Conservation (phyloP, 2,329 filamentous ascomycete genomes). For the Fusarium sp. region DNA sequence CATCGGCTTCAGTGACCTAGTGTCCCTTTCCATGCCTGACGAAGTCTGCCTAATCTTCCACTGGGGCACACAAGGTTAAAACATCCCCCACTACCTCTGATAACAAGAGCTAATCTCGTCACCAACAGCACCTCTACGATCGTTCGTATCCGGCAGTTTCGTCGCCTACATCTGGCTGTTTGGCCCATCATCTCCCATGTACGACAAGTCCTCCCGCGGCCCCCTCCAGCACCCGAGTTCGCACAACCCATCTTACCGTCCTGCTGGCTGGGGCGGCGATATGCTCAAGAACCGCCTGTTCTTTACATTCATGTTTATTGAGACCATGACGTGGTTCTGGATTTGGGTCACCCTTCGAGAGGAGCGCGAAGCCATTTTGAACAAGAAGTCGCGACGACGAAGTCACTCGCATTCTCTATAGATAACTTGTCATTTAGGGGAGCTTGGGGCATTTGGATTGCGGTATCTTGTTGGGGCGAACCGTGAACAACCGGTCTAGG, state of each 20-base stretch:
- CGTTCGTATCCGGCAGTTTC: slow-evolving; percentile 71
- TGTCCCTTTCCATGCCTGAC: slow-evolving; percentile 76
- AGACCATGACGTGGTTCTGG: slow-evolving; percentile 91
- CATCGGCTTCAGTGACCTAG: slow-evolving; percentile 72
- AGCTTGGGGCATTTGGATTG: not conserved
- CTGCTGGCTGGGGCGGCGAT: slow-evolving; percentile 68
- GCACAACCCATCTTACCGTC: slow-evolving; percentile 54
- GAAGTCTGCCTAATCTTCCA: slow-evolving; percentile 73
- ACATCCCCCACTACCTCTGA: slow-evolving; percentile 50
- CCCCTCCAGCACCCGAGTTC: slow-evolving; percentile 47
- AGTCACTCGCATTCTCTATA: slow-evolving; percentile 43
- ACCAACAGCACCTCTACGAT: slow-evolving; percentile 71
- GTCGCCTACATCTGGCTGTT: slow-evolving; percentile 76
- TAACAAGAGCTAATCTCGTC: slow-evolving; percentile 39
- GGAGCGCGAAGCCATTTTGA: slow-evolving; percentile 64
- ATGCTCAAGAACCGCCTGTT: slow-evolving; percentile 85
- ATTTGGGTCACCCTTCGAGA: slow-evolving; percentile 78
- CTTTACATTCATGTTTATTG: slow-evolving; percentile 87
- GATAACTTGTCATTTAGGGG: not conserved
- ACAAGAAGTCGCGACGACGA: slow-evolving; percentile 55
- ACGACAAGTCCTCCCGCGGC: slow-evolving; percentile 49
- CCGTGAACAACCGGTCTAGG: not conserved
- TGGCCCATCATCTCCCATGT: slow-evolving; percentile 64
- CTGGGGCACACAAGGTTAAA: slow-evolving; percentile 74
- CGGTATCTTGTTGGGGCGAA: not conserved